Percentiles rank a stretch among this genome's conserved stretches.
These are phyloP conservation scores for Ordospora colligata DNA, from an alignment of 371 early-diverging fungal genomes.

Conservation along the genomic window DNA sequence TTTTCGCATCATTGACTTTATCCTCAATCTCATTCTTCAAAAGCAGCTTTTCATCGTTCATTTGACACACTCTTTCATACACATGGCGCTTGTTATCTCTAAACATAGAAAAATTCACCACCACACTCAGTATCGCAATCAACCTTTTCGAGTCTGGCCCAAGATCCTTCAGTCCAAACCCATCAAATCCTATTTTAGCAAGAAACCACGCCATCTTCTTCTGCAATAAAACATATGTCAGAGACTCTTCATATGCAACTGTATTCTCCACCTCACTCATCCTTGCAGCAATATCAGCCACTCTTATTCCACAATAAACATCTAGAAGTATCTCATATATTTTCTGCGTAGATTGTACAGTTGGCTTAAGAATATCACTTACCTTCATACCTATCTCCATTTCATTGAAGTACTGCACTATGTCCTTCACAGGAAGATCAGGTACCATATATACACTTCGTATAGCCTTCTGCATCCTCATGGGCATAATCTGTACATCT, in stretches of 20 bases:
- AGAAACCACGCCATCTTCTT: constrained; percentile 38
- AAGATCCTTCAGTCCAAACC: constrained; percentile 38
- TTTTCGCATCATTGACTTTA: constrained; percentile 1
- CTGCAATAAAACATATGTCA: constrained; percentile 18
- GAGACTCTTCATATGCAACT: constrained; percentile 19
- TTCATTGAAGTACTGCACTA: constrained; percentile 44
- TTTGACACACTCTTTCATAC: constrained; percentile 34
- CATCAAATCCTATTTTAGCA: constrained; percentile 29
- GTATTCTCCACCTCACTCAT: background rate
- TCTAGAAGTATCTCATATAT: constrained; percentile 39
- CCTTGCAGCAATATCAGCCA: background rate
- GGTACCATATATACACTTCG: constrained; percentile 16
- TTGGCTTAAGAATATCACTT: constrained; percentile 45
- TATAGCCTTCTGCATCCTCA: background rate
- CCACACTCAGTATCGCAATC: constrained; percentile 27
- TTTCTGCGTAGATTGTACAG: background rate
- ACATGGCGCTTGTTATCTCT: constrained; percentile 49
- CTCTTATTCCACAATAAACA: background rate
- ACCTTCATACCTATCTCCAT: constrained; percentile 41
- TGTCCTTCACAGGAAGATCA: constrained; percentile 40
- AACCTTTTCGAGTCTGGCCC: constrained; percentile 38
- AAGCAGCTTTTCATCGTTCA: constrained; percentile 28
- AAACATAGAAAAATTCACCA: constrained; percentile 51
- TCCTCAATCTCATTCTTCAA: constrained; percentile 22
- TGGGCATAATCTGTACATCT: background rate